Conservation (phyloP, 345 rosid genomes). For the Lumnitzera racemosa region DNA sequence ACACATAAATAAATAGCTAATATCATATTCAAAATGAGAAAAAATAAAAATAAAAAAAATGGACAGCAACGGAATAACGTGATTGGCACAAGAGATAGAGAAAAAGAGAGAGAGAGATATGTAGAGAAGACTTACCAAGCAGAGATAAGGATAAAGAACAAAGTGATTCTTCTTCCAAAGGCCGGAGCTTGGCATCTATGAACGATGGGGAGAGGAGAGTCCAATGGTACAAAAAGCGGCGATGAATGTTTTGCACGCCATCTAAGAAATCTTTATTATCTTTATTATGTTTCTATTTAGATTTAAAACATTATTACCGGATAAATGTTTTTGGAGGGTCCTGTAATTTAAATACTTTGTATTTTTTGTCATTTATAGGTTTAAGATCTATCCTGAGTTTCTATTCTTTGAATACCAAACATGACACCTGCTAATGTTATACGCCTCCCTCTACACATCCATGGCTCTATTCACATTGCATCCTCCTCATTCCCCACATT, state of each 20-base stretch:
- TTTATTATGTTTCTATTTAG: too few relatives aligned
- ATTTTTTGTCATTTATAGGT: too few relatives aligned
- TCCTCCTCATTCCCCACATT: too few relatives aligned
- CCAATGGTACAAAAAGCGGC: slow-evolving; percentile 12
- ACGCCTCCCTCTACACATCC: too few relatives aligned
- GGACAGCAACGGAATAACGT: not conserved
- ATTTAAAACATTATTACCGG: too few relatives aligned
- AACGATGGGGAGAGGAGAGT: not conserved
- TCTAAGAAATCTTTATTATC: not conserved
- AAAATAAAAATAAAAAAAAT: not conserved
- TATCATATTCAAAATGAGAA: slow-evolving; percentile 2
- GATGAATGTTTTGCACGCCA: slow-evolving; percentile 16
- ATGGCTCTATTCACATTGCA: too few relatives aligned
- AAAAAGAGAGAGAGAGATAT: not conserved
- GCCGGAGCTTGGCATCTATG: slow-evolving; percentile 6
- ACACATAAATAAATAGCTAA: slow-evolving; percentile 1
- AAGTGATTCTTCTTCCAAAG: slow-evolving; percentile 3
- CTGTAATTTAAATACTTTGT: too few relatives aligned
- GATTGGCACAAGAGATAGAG: not conserved
- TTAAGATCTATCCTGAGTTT: too few relatives aligned
- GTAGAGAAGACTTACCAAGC: slow-evolving; percentile 13
- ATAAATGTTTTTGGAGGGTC: too few relatives aligned
- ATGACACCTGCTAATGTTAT: too few relatives aligned
- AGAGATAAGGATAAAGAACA: slow-evolving; percentile 9
- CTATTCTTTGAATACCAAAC: too few relatives aligned